Evolutionary conservation across 2,329 filamentous ascomycete species (phyloP), one percentile per base, ranked within the genome.

Genomic region (Colletotrichum liaoningense): DNA sequence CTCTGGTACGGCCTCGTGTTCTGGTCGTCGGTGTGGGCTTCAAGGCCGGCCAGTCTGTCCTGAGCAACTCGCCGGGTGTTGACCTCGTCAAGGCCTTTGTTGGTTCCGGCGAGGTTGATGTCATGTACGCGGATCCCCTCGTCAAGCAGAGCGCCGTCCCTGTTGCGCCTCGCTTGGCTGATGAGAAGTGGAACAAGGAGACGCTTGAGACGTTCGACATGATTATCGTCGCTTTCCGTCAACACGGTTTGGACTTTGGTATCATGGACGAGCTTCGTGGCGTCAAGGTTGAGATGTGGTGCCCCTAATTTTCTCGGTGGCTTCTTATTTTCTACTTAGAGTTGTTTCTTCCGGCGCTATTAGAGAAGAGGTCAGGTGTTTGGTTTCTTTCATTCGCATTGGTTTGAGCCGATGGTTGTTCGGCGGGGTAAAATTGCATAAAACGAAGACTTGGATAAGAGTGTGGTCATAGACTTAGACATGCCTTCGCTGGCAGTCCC

Each of bases 21-120:
- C 76, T 81, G 0, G 77, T 81, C 2, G 78, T 80, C 7, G 82
- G 81, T 1, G 70, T 83, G 7, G 82, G 81, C 2, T 84, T 83
- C 75, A 84, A 83, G 73, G 67, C 75, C 4, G 82, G 82, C 3
- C 81, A 83, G 64, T 78, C 78, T 5, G 77, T 79, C 24, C 67
- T 83, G 3, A 79, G 78, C 70, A 79, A 81, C 71, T 82, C 80
- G 0, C 81, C 81, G 1, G 80, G 79, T 12, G 67, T 80, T 8
- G 77, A 78, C 42, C 76, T 81, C 7, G 76, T 78, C 14, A 75
- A 77, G 35, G 77, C 68, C 7, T 75, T 78, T 3, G 63, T 74
- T 1, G 19, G 52, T 62, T 76, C 73, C 8, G 73, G 79, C 16
- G 74, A 77, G 33, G 77, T 78, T 5, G 76, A 83, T 64, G 75